Evolutionary conservation across 805 yeast genomes (phyloP).

Genomic region (Wickerhamomyces kurtzmanii): DNA sequence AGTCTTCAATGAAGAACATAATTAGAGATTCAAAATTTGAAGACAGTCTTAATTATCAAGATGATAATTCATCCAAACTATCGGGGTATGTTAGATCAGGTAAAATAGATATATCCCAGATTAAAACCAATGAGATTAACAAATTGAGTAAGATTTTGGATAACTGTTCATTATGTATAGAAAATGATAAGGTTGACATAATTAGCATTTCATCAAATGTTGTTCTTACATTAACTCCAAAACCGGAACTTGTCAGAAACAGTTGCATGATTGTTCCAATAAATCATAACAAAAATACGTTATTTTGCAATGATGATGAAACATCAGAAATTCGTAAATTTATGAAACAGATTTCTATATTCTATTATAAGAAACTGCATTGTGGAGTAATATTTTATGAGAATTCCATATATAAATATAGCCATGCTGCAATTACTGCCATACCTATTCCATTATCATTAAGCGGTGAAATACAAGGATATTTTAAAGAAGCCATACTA

Average conservation of each 20-base stretch:
- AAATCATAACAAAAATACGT: slow-evolving; percentile 26
- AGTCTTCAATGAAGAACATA: slow-evolving; percentile 22
- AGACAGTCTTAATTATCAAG: slow-evolving; percentile 31
- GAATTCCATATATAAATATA: slow-evolving; percentile 20
- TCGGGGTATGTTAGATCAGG: slow-evolving; percentile 21
- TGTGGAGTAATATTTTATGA: slow-evolving; percentile 36
- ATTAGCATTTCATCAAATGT: slow-evolving; percentile 25
- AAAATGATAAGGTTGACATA: slow-evolving; percentile 20
- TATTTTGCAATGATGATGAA: slow-evolving; percentile 31
- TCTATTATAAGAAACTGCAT: slow-evolving; percentile 23
- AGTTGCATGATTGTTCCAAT: slow-evolving; percentile 31
- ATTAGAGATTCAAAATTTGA: slow-evolving; percentile 25
- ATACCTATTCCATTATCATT: slow-evolving; percentile 30
- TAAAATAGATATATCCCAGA: slow-evolving; percentile 18
- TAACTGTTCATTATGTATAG: slow-evolving; percentile 26
- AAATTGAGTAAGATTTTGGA: slow-evolving; percentile 20
- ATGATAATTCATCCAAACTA: slow-evolving; percentile 27
- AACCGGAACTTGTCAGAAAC: slow-evolving; percentile 25
- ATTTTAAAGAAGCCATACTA: slow-evolving; percentile 29
- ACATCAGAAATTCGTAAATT: slow-evolving; percentile 31
- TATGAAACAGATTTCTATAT: slow-evolving; percentile 28
- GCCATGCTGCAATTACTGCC: slow-evolving; percentile 32
- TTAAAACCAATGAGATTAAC: slow-evolving; percentile 16
- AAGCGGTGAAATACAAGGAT: slow-evolving; percentile 23
- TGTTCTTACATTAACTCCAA: slow-evolving; percentile 27